Evolutionary conservation across 345 rosid species (phyloP), one percentile per base, ranked within the genome.

Genomic region (Citrus medica): DNA sequence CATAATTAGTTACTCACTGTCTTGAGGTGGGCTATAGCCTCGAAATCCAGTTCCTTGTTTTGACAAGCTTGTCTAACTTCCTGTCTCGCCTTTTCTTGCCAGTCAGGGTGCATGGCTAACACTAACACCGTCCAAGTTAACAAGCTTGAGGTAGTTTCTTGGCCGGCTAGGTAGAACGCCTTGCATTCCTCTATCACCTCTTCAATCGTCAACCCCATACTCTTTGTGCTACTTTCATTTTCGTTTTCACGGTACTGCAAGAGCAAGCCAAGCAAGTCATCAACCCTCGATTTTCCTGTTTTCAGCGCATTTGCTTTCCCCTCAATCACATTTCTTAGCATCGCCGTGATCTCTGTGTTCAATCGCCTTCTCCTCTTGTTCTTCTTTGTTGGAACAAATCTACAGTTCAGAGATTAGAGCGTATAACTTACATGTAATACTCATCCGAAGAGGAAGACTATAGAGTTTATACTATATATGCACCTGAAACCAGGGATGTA

Each of bases 111-210:
- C 86, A 84, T 87, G 32, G 87, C 76, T 25, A 91, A 72, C 28
- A 89, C 71, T 35, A 89, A 59, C 74, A 84, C 67, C 2, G 89
- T 84, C 95, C 93, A 87, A 5, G 87, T 85, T 33, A 87, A 74
- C 84, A 67, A 82, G 80, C 78, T 85, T 6, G 88, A 64, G 40
- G 90, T 88, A 55, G 94, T 89, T 81, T 89, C 93, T 78, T 91
- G 90, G 40, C 94, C 93, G 6, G 90, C 90, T 7, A 84, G 63
- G 83, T 87, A 86, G 73, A 89, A 87, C 67, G 76, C 60, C 71
- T 89, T 89, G 81, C 95, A 88, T 76, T 90, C 90, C 80, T 86
- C 92, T 53, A 85, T 58, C 16, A 87, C 80, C n/a, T 90, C 88
- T 60, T 86, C 86, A 55, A 83, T 68, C 63, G 86, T 84, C 84